Conservation (phyloP, 345 rosid species). For the Salix caprea region DNA sequence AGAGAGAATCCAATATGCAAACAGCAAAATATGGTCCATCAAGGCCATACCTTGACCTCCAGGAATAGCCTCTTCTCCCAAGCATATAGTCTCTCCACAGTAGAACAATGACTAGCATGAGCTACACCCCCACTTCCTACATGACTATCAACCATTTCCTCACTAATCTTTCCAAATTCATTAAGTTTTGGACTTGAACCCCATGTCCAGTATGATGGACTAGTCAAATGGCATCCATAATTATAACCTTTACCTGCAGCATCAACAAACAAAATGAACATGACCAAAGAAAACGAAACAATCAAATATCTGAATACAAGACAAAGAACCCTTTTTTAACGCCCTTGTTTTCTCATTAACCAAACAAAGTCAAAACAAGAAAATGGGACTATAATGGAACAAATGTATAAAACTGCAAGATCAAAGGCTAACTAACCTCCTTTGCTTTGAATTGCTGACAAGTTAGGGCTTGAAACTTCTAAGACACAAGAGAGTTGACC, state of each 20-base stretch:
- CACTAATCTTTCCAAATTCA: conserved; percentile 38
- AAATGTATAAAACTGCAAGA: neutral
- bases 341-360: neutral
- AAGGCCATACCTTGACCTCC: conserved; percentile 72
- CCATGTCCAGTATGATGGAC: conserved; percentile 67
- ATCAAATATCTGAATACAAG: neutral
- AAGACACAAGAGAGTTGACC: conserved; percentile 55
- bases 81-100: conserved; percentile 79
- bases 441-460: conserved; percentile 40
- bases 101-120: conserved; percentile 61
- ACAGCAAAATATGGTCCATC: neutral
- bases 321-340: neutral
- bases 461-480: conserved; percentile 54
- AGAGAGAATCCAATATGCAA: neutral
- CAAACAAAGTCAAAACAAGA: neutral
- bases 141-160: conserved; percentile 20
- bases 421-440: conserved; percentile 37
- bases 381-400: neutral
- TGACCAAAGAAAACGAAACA: neutral
- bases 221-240: conserved; percentile 54
- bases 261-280: neutral
- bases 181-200: conserved; percentile 53
- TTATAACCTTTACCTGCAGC: conserved; percentile 53
- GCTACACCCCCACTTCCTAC: neutral
- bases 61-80: conserved; percentile 94